These are phyloP conservation scores for Fusarium newnesense DNA, from an alignment of 2,329 filamentous ascomycete genomes.

Conservation along the genomic window DNA sequence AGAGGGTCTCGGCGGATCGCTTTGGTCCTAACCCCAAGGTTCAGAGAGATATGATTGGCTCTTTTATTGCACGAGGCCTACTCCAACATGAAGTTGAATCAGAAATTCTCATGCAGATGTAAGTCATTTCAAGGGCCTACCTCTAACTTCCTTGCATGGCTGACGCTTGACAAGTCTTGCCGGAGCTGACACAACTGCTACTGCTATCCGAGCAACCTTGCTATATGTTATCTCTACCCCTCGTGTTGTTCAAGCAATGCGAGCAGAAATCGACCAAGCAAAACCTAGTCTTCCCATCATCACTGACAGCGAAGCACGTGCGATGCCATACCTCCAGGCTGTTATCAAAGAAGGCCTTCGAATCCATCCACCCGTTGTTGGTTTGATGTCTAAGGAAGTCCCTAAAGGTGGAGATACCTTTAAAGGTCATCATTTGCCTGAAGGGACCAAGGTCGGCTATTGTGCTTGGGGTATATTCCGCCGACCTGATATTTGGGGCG, in stretches of 20 bases:
- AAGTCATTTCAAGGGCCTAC: neutral
- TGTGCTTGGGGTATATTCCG: neutral
- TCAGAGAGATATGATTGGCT: neutral
- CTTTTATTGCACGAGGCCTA: neutral
- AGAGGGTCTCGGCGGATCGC: neutral
- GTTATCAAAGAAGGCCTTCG: neutral
- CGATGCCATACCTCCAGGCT: neutral
- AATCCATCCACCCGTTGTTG: neutral
- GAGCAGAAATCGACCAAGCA: neutral
- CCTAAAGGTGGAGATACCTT: neutral
- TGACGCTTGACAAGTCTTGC: neutral
- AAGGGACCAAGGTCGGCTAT: neutral
- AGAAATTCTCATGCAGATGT: neutral
- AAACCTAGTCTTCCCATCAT: rapidly evolving
- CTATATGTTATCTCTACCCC: neutral
- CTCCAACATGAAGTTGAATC: neutral
- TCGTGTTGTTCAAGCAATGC: neutral
- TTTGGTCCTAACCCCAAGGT: neutral
- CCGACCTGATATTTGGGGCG: neutral
- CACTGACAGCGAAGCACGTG: neutral
- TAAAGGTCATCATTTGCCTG: neutral
- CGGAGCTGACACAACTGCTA: neutral
- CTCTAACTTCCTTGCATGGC: no score
- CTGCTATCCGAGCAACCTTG: neutral
- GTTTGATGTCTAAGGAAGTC: neutral